phyloP scores from a whole-genome alignment of 805 yeast species.

The Lipomyces oligophaga region DNA sequence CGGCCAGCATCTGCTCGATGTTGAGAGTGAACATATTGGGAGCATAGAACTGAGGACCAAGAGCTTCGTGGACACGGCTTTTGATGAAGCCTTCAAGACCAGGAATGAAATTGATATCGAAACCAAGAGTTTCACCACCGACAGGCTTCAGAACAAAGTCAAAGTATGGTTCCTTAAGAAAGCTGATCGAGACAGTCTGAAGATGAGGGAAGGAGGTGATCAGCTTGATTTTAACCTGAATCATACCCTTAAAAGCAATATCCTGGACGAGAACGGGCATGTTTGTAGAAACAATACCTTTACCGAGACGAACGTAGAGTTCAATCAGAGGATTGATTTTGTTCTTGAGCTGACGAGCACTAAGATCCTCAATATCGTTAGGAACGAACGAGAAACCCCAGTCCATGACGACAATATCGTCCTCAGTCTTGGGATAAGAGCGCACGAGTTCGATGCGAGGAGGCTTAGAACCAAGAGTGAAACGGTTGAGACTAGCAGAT shows the following conservation, averaged over 20 bases:
- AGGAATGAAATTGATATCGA: conserved; percentile 84
- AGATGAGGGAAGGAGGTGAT: conserved; percentile 89
- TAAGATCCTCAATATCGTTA: conserved; percentile 78
- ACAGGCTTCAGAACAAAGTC: conserved; percentile 78
- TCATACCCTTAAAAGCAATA: conserved; percentile 67
- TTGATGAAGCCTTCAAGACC: conserved; percentile 79
- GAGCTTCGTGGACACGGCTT: conserved; percentile 78
- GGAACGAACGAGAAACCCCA: conserved; percentile 93
- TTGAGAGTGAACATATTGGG: conserved; percentile 94
- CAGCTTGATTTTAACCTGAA: conserved; percentile 82
- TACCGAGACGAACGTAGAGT: conserved; percentile 69
- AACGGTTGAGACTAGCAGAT: conserved; percentile 33
- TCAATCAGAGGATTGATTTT: conserved; percentile 78
- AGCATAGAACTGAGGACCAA: conserved; percentile 80
- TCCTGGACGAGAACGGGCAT: conserved; percentile 78
- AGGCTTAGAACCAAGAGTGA: conserved; percentile 93
- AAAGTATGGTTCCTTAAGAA: conserved; percentile 81
- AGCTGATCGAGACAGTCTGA: conserved; percentile 80
- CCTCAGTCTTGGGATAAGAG: conserved; percentile 82
- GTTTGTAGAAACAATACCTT: conserved; percentile 61
- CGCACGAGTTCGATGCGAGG: conserved; percentile 89
- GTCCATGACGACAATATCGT: conserved; percentile 95
- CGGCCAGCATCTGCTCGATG: conserved; percentile 83
- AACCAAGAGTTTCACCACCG: conserved; percentile 79
- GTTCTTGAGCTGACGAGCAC: conserved; percentile 77